Percentiles rank a stretch among this genome's conserved stretches.
Conservation (phyloP, 495 filamentous ascomycete species). For the Hyphodiscus hymeniophilus region DNA sequence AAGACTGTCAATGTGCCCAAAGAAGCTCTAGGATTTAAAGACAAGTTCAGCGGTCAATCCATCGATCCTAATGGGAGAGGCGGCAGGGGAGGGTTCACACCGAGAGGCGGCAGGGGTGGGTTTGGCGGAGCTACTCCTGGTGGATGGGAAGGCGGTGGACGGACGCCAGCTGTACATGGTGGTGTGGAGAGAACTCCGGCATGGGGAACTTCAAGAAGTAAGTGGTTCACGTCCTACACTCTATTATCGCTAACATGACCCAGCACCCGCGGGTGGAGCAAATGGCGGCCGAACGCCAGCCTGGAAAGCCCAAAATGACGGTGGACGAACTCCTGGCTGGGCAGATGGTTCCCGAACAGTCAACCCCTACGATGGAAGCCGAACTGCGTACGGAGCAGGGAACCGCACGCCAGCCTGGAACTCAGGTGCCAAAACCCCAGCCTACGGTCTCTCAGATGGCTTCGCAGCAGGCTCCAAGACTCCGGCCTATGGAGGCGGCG, state of each 20-base stretch:
- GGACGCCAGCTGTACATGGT: conserved; percentile 55
- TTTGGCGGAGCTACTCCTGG: conserved; percentile 29
- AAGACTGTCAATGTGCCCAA: conserved; percentile 79
- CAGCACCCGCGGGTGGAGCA: conserved; percentile 46
- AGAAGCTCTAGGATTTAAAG: conserved; percentile 68
- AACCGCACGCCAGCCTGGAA: conserved; percentile 58
- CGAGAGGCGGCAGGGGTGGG: conserved; percentile 29
- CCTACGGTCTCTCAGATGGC: conserved; percentile 33
- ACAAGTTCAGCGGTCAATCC: conserved; percentile 67
- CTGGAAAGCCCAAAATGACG: conserved; percentile 49
- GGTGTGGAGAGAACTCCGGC: conserved; percentile 61
- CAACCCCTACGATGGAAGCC: conserved; percentile 72
- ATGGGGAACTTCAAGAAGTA: conserved; percentile 58
- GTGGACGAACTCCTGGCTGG: conserved; percentile 71
- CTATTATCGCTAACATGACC: conserved; percentile 22
- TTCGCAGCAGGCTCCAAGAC: conserved; percentile 55
- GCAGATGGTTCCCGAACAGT: conserved; percentile 62
- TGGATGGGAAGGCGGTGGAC: conserved; percentile 42
- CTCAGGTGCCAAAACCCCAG: conserved; percentile 65
- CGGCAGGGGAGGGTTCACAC: conserved; percentile 31
- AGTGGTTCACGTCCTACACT: conserved; percentile 21
- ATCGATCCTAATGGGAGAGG: conserved; percentile 59
- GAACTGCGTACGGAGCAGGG: conserved; percentile 62
- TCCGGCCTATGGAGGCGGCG: conserved; percentile 50
- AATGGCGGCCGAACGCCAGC: conserved; percentile 61